These are phyloP conservation scores for Argentina anserina DNA, from an alignment of 306 rosid genomes.

Conservation along the genomic window DNA sequence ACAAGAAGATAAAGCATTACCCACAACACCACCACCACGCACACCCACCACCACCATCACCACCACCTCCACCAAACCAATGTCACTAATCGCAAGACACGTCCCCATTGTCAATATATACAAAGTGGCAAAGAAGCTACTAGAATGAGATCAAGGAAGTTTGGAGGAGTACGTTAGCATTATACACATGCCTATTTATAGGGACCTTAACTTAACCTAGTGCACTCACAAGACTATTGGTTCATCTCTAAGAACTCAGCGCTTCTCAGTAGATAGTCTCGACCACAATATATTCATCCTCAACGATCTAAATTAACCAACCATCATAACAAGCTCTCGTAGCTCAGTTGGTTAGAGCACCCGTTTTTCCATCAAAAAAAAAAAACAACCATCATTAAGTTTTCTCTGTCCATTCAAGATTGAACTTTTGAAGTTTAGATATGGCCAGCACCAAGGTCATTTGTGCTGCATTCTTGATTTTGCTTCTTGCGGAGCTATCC, in stretches of 20 bases:
- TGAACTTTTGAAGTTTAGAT: conserved; percentile 5
- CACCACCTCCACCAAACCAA: conserved; percentile 24
- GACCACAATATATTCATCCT: not conserved
- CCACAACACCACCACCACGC: conserved; percentile 24
- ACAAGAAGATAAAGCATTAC: conserved; percentile 8
- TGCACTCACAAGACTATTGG: conserved; percentile 20
- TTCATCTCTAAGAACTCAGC: not conserved
- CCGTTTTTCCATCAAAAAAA: too few relatives aligned
- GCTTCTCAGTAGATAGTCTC: not conserved
- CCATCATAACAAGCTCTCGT: too few relatives aligned
- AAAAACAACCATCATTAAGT: conserved; percentile 17
- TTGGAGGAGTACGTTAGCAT: not conserved
- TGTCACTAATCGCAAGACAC: conserved; percentile 27
- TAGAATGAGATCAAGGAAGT: conserved; percentile 17
- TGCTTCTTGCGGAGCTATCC: conserved; percentile 58
- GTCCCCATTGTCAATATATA: conserved; percentile 16
- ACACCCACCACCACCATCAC: conserved; percentile 16
- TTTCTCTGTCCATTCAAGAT: not conserved
- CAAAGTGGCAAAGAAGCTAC: conserved; percentile 35
- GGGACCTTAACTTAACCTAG: conserved; percentile 21
- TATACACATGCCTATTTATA: conserved; percentile 44
- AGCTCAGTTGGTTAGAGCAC: too few relatives aligned
- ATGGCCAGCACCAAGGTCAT: conserved; percentile 56
- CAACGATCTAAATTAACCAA: not conserved
- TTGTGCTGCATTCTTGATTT: conserved; percentile 46